phyloP scores from a whole-genome alignment of 208 protist species.

The Hexamita inflata region DNA sequence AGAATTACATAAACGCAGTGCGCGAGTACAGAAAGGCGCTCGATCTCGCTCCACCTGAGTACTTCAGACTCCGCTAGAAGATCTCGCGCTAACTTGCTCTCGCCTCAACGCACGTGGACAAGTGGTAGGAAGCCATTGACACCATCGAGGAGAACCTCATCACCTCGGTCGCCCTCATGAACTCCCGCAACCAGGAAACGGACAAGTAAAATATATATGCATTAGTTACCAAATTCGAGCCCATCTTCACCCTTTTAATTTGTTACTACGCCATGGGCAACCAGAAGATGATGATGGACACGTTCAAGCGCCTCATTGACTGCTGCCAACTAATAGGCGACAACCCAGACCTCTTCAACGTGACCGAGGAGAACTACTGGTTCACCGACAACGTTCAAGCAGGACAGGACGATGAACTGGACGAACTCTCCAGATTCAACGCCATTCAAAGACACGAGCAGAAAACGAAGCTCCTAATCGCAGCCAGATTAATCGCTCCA shows the following conservation, averaged over 20 bases:
- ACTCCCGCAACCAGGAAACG: background rate
- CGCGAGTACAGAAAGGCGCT: background rate
- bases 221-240: conserved; percentile 11
- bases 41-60: background rate
- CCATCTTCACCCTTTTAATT: conserved; percentile 9
- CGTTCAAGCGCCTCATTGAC: conserved; percentile 14
- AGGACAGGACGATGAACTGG: conserved; percentile 17
- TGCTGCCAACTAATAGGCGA: conserved; percentile 2
- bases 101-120: background rate
- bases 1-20: background rate
- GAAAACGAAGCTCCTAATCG: background rate
- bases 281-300: conserved; percentile 9
- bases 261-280: conserved; percentile 13
- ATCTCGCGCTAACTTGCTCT: background rate
- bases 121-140: conserved; percentile 12
- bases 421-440: conserved; percentile 8
- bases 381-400: too few species aligned
- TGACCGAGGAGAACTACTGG: background rate
- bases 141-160: conserved; percentile 22
- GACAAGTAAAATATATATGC: conserved; percentile 21
- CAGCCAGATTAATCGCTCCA: background rate
- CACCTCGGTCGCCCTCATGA: background rate
- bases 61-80: background rate
- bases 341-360: conserved; percentile 2
- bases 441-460: conserved; percentile 11